phyloP scores from a whole-genome alignment of 371 early-diverging fungal species.

The Cokeromyces recurvatus region DNA sequence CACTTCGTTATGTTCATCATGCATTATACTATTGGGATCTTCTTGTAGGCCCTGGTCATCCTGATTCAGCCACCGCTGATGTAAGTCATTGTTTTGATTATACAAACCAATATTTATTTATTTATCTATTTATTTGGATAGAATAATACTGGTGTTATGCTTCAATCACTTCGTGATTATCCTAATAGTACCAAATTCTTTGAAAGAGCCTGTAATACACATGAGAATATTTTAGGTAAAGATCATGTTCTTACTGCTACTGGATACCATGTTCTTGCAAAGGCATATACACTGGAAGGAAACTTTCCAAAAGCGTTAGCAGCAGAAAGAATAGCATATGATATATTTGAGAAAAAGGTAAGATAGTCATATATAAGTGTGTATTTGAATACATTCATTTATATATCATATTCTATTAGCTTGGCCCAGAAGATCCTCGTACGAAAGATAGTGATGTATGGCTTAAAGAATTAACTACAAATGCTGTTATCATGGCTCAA shows the following conservation, averaged over 20 bases:
- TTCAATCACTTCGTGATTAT: slow-evolving; percentile 70
- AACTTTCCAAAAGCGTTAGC: slow-evolving; percentile 77
- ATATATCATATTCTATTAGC: too few species aligned
- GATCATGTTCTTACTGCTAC: slow-evolving; percentile 72
- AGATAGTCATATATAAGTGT: background rate
- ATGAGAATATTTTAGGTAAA: slow-evolving; percentile 67
- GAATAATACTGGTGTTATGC: slow-evolving; percentile 85
- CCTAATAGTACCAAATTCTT: slow-evolving; percentile 67
- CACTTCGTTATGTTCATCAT: slow-evolving; percentile 75
- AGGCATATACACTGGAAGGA: slow-evolving; percentile 67
- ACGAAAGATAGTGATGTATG: slow-evolving; percentile 72
- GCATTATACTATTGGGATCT: slow-evolving; percentile 82
- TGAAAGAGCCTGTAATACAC: slow-evolving; percentile 66
- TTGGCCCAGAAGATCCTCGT: slow-evolving; percentile 71
- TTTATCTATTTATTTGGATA: slow-evolving; percentile 10
- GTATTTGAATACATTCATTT: background rate
- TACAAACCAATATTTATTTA: background rate
- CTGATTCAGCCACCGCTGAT: slow-evolving; percentile 82
- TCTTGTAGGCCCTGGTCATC: slow-evolving; percentile 73
- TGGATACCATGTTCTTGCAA: slow-evolving; percentile 73
- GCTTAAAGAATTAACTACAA: slow-evolving; percentile 58
- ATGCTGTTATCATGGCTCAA: slow-evolving; percentile 29
- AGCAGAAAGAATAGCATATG: slow-evolving; percentile 71
- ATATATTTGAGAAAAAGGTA: slow-evolving; percentile 57
- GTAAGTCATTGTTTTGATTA: slow-evolving; percentile 35